A percentile compares a stretch with the other conserved stretches of the same genome.
Conservation (phyloP, 495 filamentous ascomycete genomes). For the Xylaria cubensis region DNA sequence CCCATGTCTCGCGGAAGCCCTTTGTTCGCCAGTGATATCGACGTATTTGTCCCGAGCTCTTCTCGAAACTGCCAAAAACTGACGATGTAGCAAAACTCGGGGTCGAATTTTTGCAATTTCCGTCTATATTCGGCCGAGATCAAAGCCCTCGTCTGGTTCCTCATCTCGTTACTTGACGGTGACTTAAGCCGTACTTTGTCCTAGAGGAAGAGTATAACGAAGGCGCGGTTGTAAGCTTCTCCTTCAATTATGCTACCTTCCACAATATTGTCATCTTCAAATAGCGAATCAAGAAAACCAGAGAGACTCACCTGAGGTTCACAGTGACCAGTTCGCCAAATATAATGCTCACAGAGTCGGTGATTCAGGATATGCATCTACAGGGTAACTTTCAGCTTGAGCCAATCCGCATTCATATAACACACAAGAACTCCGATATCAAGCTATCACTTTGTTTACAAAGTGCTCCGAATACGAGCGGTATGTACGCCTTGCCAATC, state of each 20-base stretch:
- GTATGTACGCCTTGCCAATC: slow-evolving; percentile 38
- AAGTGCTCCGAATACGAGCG: slow-evolving; percentile 32
- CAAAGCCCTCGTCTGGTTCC: slow-evolving; percentile 40
- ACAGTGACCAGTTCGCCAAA: slow-evolving; percentile 30
- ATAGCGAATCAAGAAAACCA: not conserved
- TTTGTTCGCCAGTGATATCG: slow-evolving; percentile 35
- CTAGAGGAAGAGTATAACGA: slow-evolving; percentile 36
- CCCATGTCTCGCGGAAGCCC: slow-evolving; percentile 28
- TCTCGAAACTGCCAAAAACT: slow-evolving; percentile 37
- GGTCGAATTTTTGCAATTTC: slow-evolving; percentile 46
- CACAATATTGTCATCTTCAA: not conserved
- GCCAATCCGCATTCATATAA: slow-evolving; percentile 32
- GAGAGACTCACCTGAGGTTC: not conserved
- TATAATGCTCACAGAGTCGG: slow-evolving; percentile 35
- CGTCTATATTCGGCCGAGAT: slow-evolving; percentile 33
- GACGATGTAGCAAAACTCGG: slow-evolving; percentile 35
- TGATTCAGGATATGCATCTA: slow-evolving; percentile 39
- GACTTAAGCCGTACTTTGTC: slow-evolving; percentile 46
- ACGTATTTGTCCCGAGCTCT: slow-evolving; percentile 43
- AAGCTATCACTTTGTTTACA: slow-evolving; percentile 43
- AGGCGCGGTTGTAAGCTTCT: not conserved
- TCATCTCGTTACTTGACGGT: slow-evolving; percentile 37
- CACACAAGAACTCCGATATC: slow-evolving; percentile 33
- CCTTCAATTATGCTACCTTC: not conserved
- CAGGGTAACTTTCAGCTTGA: slow-evolving; percentile 39